These are phyloP conservation scores for Incumbomyces lentus DNA, from an alignment of 2,329 filamentous ascomycete species.

Conservation along the genomic window DNA sequence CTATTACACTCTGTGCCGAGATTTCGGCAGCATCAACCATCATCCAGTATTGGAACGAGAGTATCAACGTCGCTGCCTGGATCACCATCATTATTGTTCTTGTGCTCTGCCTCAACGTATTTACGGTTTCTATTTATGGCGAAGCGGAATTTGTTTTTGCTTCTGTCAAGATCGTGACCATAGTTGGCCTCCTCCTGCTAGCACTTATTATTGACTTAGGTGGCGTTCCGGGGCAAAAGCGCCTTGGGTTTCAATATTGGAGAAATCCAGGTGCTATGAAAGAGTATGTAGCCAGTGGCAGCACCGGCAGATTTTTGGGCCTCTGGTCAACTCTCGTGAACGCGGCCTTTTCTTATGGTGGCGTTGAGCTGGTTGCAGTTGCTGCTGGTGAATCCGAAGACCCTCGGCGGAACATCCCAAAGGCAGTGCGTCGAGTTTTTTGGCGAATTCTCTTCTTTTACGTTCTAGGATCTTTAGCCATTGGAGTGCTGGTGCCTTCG, in stretches of 20 bases:
- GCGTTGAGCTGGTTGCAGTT: constrained; percentile 51
- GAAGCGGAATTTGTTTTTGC: constrained; percentile 59
- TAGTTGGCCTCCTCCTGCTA: too few species aligned
- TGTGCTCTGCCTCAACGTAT: constrained; percentile 34
- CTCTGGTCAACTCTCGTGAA: constrained; percentile 24
- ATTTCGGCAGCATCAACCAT: constrained; percentile 32
- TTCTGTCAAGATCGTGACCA: too few species aligned
- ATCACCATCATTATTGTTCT: too few species aligned
- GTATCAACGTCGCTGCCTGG: constrained; percentile 26
- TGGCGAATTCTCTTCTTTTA: constrained; percentile 65
- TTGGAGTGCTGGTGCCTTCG: constrained; percentile 60
- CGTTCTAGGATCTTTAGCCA: constrained; percentile 57
- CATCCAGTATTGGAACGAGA: constrained; percentile 30
- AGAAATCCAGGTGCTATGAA: constrained; percentile 55
- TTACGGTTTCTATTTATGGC: constrained; percentile 58
- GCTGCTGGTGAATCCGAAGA: constrained; percentile 55
- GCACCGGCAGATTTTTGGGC: constrained; percentile 44
- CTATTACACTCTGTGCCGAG: constrained; percentile 30
- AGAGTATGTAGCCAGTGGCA: constrained; percentile 50
- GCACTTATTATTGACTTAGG: too few species aligned
- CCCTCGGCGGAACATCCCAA: constrained; percentile 51
- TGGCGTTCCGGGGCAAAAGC: constrained; percentile 60
- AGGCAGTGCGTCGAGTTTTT: constrained; percentile 32
- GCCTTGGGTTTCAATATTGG: constrained; percentile 61
- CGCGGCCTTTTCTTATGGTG: constrained; percentile 37